phyloP scores from a whole-genome alignment of 192 early-diverging fungal genomes.

The Podila epigama region DNA sequence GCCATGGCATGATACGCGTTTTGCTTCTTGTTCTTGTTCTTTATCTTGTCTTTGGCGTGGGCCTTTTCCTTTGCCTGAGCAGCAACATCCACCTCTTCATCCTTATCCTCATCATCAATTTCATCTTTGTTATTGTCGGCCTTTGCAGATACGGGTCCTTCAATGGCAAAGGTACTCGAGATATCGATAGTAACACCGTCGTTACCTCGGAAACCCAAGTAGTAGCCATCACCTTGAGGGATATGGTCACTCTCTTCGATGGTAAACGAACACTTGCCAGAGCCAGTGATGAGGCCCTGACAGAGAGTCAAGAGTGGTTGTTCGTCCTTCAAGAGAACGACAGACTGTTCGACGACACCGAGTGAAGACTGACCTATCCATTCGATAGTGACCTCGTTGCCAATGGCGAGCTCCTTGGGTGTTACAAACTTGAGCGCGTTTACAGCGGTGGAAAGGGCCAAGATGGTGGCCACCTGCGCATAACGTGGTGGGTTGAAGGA shows the following conservation, averaged over 20 bases:
- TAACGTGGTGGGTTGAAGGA: no score
- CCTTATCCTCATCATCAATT: neutral
- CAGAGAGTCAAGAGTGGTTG: slow-evolving; percentile 8
- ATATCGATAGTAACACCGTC: slow-evolving; percentile 16
- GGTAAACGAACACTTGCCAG: slow-evolving; percentile 29
- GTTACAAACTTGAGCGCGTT: slow-evolving; percentile 1
- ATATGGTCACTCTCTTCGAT: slow-evolving; percentile 5
- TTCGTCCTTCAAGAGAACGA: slow-evolving; percentile 16
- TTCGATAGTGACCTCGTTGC: slow-evolving; percentile 17
- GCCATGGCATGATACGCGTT: no score
- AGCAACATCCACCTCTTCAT: neutral
- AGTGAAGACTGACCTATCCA: slow-evolving; percentile 27
- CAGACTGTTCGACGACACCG: slow-evolving; percentile 10
- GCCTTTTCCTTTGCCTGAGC: neutral
- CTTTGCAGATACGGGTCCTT: neutral
- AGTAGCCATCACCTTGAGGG: slow-evolving; percentile 3
- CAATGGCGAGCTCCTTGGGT: slow-evolving; percentile 3
- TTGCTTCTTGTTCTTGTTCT: neutral
- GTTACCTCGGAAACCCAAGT: slow-evolving; percentile 1
- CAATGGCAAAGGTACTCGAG: slow-evolving; percentile 9
- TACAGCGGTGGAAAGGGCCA: neutral
- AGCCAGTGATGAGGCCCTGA: slow-evolving; percentile 14
- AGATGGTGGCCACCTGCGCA: no score
- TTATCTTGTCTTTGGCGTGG: neutral
- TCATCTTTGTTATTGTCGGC: neutral